Evolutionary conservation across 306 rosid species (phyloP), one percentile per base, ranked within the genome.

Genomic region (Gleditsia sinensis): DNA sequence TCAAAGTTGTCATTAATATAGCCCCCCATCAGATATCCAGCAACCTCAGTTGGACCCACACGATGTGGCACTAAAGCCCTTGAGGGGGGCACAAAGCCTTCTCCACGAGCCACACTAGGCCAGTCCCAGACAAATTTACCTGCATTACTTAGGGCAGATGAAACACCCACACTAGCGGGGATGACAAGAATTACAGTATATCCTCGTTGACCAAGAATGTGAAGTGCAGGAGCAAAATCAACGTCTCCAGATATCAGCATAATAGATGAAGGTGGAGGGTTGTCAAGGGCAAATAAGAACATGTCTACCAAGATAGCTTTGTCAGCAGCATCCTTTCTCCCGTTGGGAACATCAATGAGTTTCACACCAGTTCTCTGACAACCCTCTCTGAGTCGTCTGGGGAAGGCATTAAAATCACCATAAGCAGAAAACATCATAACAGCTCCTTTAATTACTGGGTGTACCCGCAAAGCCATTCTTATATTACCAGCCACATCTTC

Each of bases 121-220:
- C 99, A 94, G 79, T 94, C 96, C 99, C 99, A 94, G 19, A 94
- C 97, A 75, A 92, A 94, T 84, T 94, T 94, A 23, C 99, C 99
- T 7, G 97, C 99, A 83, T 81, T 92, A 87, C 88, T 78, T n/a
- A 94, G 85, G 67, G 99, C 99, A 82, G 96, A 90, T 51, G 99
- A 90, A 82, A 94, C 96, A 32, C 97, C 97, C 42, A 88, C 91
- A 25, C 93, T 86, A 59, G 90, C 81, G 67, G 99, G 99, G 81
- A 92, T 90, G 64, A 92, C 97, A 30, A 94, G 97, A 82, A 94
- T 87, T 60, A 94, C 78, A 20, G 90, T 90, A 80, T 94, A 94
- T 23, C 99, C 98, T 34, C 99, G 91, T 69, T 94, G 99, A 56
- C 99, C 97, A 16, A 94, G 96, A 74, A 94, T 90, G 84, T 94